Percentiles rank a stretch among this genome's conserved stretches.
Conservation (phyloP, 2,329 filamentous ascomycete genomes). For the Neonectria faginata region DNA sequence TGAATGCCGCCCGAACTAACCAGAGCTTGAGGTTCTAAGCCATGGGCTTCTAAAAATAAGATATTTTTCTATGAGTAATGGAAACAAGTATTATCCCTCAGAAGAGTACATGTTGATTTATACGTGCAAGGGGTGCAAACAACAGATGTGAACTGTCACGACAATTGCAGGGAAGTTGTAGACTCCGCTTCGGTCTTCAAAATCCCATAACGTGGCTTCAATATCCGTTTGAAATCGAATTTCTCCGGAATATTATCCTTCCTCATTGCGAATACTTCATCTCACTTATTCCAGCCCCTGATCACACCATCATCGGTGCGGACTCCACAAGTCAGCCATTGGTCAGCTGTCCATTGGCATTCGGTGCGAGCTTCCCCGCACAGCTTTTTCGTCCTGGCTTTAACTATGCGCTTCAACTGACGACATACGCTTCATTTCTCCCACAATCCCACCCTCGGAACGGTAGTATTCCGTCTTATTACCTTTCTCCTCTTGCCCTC, state of each 20-base stretch:
- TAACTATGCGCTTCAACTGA: neutral
- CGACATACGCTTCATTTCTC: neutral
- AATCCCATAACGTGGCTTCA: neutral
- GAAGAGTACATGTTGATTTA: no score
- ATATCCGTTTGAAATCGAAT: neutral
- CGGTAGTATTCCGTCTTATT: neutral
- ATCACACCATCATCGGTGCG: neutral
- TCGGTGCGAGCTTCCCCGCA: constrained; percentile 35
- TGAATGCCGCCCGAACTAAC: constrained; percentile 19
- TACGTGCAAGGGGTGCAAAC: no score
- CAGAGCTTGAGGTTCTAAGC: constrained; percentile 7
- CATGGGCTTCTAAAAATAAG: no score
- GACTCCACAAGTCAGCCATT: constrained; percentile 6
- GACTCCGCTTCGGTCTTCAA: neutral
- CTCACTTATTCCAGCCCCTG: neutral
- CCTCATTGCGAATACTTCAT: neutral
- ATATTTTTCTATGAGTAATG: no score
- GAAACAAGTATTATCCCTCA: no score
- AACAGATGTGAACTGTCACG: no score
- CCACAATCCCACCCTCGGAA: neutral
- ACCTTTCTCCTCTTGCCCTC: neutral
- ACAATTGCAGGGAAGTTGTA: neutral
- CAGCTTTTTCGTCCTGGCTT: constrained; percentile 13
- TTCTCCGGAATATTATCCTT: neutral
- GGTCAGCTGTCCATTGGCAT: constrained; percentile 31